Base-by-base conservation (phyloP, 805 yeast species). In the Blastobotrys parvus region DNA sequence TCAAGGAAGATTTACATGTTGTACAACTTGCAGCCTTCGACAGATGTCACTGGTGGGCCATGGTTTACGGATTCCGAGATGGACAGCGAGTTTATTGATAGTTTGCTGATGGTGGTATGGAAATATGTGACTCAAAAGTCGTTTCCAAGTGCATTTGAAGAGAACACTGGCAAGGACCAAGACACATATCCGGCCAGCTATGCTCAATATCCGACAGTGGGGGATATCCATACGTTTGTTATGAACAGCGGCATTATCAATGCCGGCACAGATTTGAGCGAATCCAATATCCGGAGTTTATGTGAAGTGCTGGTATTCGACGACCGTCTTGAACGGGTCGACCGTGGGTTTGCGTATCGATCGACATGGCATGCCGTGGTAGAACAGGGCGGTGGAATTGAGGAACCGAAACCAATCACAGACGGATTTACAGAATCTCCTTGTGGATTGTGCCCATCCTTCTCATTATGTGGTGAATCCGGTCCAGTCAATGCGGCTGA, bases 41-140 rank as follows among this genome's bases (percentile, higher is more conserved):
- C 86, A 25, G 97, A 90, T 52, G 92, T 92, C 31, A 92, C 97
- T 0, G 98, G 98, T 50, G 98, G 98, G 3, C 97, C 97, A 3
- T 92, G 98, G 98, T 92, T 89, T 59, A 88, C 97, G 0, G 98
- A 92, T 59, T 79, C 89, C 29, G 97, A 92, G 62, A 70, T 92
- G 45, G 98, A 92, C 59, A 79, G 87, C 2, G 97, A 90, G 62
- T 92, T 92, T 56, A 89, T 92, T 45, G 90, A 86, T 51, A 78
- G 87, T 38, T 65, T 92, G 43, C 62, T 86, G 51, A 78, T 86
- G 17, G 89, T 89, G 35, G 78, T 89, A 5, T 92, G 97, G 95
- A 71, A 92, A 52, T 90, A 68, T 61, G 80, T 86, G 7, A 84
- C 90, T 2, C 74, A 78, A 25, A 77, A 74, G 52, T 76, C 95